A percentile compares a stretch with the other conserved stretches of the same genome.
Conservation (phyloP, 345 rosid genomes). For the Litchi chinensis region DNA sequence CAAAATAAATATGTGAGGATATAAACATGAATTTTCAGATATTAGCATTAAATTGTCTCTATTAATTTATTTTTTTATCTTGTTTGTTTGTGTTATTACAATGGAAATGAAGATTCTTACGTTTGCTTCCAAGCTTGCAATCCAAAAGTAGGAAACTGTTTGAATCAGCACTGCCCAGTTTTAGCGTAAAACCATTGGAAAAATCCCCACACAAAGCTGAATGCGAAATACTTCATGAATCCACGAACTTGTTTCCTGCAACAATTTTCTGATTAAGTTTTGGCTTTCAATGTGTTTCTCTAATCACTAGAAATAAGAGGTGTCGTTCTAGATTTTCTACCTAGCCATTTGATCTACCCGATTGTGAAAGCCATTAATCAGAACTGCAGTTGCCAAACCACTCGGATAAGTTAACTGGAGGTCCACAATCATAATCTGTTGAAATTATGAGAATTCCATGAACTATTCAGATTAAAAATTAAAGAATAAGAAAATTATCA, state of each 20-base stretch:
- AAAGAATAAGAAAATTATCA: not conserved
- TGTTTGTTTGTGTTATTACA: not conserved
- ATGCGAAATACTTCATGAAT: slow-evolving; percentile 72
- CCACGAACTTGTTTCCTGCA: slow-evolving; percentile 80
- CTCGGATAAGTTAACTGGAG: slow-evolving; percentile 83
- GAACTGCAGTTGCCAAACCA: slow-evolving; percentile 94
- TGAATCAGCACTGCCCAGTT: slow-evolving; percentile 66
- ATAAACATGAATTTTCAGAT: not conserved
- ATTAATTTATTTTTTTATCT: too few relatives aligned
- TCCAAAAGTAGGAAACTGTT: slow-evolving; percentile 86
- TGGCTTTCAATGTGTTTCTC: not conserved
- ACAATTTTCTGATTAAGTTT: not conserved
- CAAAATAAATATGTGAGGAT: too few relatives aligned
- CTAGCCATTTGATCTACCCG: slow-evolving; percentile 74
- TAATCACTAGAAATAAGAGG: not conserved
- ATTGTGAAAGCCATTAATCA: slow-evolving; percentile 91
- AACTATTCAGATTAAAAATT: not conserved
- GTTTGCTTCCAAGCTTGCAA: slow-evolving; percentile 86
- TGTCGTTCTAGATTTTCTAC: slow-evolving; percentile 29
- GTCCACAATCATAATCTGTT: slow-evolving; percentile 81
- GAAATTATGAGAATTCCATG: not conserved
- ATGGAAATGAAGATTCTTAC: slow-evolving; percentile 31
- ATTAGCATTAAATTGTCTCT: not conserved
- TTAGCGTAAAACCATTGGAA: slow-evolving; percentile 93
- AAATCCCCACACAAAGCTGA: slow-evolving; percentile 86